Evolutionary conservation across 805 yeast species (phyloP).

Genomic region (Wickerhamiella occidentalis): DNA sequence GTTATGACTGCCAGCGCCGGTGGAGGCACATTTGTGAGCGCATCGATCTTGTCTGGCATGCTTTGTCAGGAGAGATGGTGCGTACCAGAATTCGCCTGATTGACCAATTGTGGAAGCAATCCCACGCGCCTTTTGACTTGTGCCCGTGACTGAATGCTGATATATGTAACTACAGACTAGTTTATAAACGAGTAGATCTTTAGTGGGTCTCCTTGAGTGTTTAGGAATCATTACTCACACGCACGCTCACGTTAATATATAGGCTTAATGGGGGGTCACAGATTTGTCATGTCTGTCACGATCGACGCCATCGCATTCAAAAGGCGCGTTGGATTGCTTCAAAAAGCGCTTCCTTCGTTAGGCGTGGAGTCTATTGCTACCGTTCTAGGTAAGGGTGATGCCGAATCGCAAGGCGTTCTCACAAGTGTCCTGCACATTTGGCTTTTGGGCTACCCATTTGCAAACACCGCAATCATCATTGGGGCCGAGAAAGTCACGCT

Average conservation of each 20-base stretch:
- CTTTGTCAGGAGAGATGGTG: constrained; percentile 1
- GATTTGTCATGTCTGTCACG: constrained; percentile 14
- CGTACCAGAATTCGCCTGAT: not conserved
- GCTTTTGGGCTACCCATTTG: constrained; percentile 90
- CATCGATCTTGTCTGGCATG: constrained; percentile 9
- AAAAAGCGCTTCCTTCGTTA: constrained; percentile 19
- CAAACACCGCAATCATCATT: constrained; percentile 70
- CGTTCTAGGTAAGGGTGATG: constrained; percentile 75
- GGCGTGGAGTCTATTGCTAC: constrained; percentile 44
- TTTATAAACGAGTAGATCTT: too few relatives aligned
- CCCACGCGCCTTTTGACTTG: too few relatives aligned
- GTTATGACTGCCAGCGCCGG: constrained; percentile 27
- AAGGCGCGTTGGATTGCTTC: constrained; percentile 26
- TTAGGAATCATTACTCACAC: too few relatives aligned
- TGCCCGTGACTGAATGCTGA: too few relatives aligned
- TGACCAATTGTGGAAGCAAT: too few relatives aligned
- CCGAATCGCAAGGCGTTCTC: constrained; percentile 80
- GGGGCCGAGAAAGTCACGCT: constrained; percentile 47
- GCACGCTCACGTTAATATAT: not conserved
- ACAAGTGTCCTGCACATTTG: constrained; percentile 79
- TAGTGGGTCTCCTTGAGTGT: too few relatives aligned
- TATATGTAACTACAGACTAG: too few relatives aligned
- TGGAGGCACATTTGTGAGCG: constrained; percentile 21
- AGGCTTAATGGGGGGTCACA: not conserved
- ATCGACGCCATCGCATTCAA: constrained; percentile 27